Evolutionary conservation across 2,329 filamentous ascomycete species (phyloP), one percentile per base, ranked within the genome.

Genomic region (Talaromyces sp.): DNA sequence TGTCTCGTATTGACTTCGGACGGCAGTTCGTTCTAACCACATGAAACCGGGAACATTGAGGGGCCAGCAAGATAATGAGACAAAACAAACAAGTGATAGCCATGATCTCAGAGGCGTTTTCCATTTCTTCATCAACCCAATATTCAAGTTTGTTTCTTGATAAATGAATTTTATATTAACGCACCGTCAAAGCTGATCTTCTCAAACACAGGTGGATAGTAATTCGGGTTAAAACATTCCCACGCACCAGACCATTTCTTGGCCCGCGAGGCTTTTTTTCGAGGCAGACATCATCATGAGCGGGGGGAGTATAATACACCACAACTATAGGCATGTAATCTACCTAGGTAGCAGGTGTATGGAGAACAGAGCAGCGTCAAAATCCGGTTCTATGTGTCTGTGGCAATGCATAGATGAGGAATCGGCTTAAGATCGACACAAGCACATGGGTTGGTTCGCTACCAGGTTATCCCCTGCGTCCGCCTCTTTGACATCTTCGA

Each of bases 391-490:
- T 49, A 44, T 47, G 46, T 43, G 2, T 4, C 16, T 46, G 43
- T 46, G 43, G 43, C 43, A 20, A 46, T 16, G 43, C 36, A 4
- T 9, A 27, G 24, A 9, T 27, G 24, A 27, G 17, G 30, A 51
- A 40, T 47, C 37, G 22, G 39, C 32, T 32, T 36, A 42, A 32
- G 52, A 54, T 54, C 43, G 48, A 51, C 48, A 22, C 50, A 16
- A 44, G 49, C 49, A 52, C 49, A 47, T 48, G 39, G 36, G 36
- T 39, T 32, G 24, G 40, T 44, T 49, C 46, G 35, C 36, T 42
- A 41, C 41, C 17, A n/a, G n/a, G 10, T 40, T 22, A 20, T 44
- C 49, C 52, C 52, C 49, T 55, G 48, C 52, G 45, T 55, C 52
- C 40, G 33, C 49, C 39, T 37, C 33, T 42, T 54, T 45, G 43